Percentiles rank a stretch among this genome's conserved stretches.
Evolutionary conservation across 73 alveolate species (phyloP).

Genomic region (Blepharisma japonicum): DNA sequence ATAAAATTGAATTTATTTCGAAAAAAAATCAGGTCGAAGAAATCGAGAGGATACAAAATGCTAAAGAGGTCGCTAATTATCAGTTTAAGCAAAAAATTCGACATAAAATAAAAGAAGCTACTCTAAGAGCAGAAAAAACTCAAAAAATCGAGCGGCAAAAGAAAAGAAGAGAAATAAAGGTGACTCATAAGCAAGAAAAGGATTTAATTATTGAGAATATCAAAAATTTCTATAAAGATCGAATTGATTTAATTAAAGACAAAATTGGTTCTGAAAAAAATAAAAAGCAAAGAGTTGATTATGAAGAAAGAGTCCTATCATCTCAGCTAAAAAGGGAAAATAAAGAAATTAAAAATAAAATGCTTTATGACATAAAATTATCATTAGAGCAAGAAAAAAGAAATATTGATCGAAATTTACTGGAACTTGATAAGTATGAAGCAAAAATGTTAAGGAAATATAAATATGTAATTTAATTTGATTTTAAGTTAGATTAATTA

Average conservation of each 20-base stretch:
- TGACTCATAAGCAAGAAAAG: neutral
- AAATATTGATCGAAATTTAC: too few relatives aligned
- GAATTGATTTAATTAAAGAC: neutral
- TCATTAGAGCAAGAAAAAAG: too few relatives aligned
- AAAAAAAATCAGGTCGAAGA: neutral
- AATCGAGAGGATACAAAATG: neutral
- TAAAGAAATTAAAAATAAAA: neutral
- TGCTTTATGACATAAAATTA: too few relatives aligned
- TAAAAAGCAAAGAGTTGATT: neutral
- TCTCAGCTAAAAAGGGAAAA: neutral
- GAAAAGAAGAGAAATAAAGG: constrained; percentile 3
- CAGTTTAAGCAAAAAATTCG: neutral
- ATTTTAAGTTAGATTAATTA: too few relatives aligned
- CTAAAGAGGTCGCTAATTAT: too few relatives aligned
- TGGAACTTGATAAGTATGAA: too few relatives aligned
- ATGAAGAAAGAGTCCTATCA: neutral
- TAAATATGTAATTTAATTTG: too few relatives aligned
- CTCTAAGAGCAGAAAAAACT: neutral
- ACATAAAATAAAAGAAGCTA: neutral
- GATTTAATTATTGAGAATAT: constrained; percentile 17
- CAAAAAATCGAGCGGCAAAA: neutral
- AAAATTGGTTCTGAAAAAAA: neutral
- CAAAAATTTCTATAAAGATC: constrained; percentile 5
- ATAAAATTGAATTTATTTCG: neutral
- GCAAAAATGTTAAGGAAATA: too few relatives aligned